Conservation (phyloP, 331 rosid genomes). For the Quercus tomentella region DNA sequence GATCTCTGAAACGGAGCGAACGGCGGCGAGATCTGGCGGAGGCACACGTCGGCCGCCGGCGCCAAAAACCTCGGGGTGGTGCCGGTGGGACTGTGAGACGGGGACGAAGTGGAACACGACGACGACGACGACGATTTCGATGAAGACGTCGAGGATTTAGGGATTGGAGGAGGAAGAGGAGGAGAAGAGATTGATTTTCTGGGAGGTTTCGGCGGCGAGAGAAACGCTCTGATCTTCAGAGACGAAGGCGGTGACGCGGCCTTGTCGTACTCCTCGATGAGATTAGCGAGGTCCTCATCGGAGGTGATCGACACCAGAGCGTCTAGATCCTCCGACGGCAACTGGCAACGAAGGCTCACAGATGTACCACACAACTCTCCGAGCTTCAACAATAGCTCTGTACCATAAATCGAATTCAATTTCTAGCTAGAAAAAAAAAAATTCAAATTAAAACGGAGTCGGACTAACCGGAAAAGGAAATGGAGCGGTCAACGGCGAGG, state of each 20-base stretch:
- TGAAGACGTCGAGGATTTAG: neutral
- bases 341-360: conserved; percentile 78
- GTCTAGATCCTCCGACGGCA: conserved; percentile 89
- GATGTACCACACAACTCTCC: conserved; percentile 62
- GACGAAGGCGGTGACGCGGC: conserved; percentile 32
- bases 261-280: conserved; percentile 82
- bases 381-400: conserved; percentile 74
- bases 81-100: conserved; percentile 27
- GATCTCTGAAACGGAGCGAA: conserved; percentile 29
- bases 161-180: neutral
- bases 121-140: conserved; percentile 38
- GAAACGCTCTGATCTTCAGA: conserved; percentile 80
- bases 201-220: conserved; percentile 53
- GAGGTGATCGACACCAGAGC: conserved; percentile 81
- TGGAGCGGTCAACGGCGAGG: conserved; percentile 65
- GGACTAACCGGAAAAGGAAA: conserved; percentile 73
- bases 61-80: conserved; percentile 29
- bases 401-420: conserved; percentile 12
- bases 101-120: conserved; percentile 30
- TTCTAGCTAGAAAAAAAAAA: neutral
- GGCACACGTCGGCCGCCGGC: conserved; percentile 29
- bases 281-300: conserved; percentile 87
- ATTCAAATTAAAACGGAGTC: neutral
- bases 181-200: conserved; percentile 34
- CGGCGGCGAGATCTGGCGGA: conserved; percentile 42